phyloP scores from a whole-genome alignment of 495 filamentous ascomycete genomes.

The Lophiostoma macrostomum region DNA sequence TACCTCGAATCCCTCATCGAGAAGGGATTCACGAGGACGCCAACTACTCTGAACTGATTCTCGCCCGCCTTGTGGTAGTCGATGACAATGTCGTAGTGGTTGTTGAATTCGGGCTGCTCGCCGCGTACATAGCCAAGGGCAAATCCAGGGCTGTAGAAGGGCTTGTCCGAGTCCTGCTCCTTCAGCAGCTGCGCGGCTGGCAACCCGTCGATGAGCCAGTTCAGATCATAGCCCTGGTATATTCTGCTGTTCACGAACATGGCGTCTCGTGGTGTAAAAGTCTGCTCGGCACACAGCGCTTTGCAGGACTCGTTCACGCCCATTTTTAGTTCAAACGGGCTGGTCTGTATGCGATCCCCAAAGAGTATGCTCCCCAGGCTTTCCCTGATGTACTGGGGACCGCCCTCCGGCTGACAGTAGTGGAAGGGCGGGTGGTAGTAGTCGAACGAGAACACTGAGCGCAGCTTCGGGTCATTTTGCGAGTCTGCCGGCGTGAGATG shows the following conservation, averaged over 20 bases:
- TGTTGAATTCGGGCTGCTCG: slow-evolving; percentile 65
- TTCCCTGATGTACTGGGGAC: slow-evolving; percentile 72
- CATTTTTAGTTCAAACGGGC: slow-evolving; percentile 86
- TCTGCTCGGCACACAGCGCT: slow-evolving; percentile 61
- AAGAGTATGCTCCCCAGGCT: slow-evolving; percentile 95
- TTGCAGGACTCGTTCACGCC: slow-evolving; percentile 81
- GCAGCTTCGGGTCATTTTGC: slow-evolving; percentile 68
- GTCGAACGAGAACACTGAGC: slow-evolving; percentile 90
- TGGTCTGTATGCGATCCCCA: slow-evolving; percentile 90
- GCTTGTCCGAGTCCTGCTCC: slow-evolving; percentile 67
- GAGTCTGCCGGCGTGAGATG: slow-evolving; percentile 81
- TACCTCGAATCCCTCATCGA: slow-evolving; percentile 62
- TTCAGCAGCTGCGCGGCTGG: slow-evolving; percentile 76
- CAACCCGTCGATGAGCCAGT: slow-evolving; percentile 93
- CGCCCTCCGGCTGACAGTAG: slow-evolving; percentile 77
- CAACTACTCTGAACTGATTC: slow-evolving; percentile 79
- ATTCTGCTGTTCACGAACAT: slow-evolving; percentile 82
- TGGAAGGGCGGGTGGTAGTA: slow-evolving; percentile 87
- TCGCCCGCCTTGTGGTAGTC: slow-evolving; percentile 78
- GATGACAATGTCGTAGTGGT: slow-evolving; percentile 91
- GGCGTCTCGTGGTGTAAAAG: slow-evolving; percentile 65
- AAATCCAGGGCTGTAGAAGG: slow-evolving; percentile 87
- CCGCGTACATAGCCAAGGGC: slow-evolving; percentile 60
- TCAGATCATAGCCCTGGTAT: slow-evolving; percentile 76
- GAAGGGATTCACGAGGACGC: slow-evolving; percentile 77